Percentiles rank a stretch among this genome's conserved stretches.
phyloP scores from a whole-genome alignment of 352 stramenopile genomes.

The Blastocystis sp. region DNA sequence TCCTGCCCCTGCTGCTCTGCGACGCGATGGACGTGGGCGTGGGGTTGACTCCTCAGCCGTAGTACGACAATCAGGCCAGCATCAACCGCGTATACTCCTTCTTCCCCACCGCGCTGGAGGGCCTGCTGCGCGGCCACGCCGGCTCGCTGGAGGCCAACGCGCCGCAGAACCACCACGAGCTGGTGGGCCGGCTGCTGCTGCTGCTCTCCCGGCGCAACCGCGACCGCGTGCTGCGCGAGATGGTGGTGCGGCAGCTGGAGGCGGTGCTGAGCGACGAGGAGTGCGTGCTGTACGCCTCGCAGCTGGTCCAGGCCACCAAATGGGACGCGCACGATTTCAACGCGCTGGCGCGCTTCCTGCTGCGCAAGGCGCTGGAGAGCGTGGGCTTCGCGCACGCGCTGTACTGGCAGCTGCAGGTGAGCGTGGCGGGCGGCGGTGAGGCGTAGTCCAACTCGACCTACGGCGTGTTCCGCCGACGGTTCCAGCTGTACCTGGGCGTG shows the following conservation, averaged over 20 bases:
- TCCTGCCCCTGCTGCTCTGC: conserved; percentile 13
- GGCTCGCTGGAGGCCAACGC: neutral
- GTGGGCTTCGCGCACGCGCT: conserved; percentile 74
- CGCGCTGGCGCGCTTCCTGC: conserved; percentile 75
- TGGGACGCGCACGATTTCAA: conserved; percentile 75
- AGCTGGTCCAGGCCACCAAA: conserved; percentile 75
- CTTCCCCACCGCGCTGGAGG: neutral
- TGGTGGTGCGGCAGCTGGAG: neutral
- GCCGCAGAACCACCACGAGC: neutral
- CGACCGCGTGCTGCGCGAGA: conserved; percentile 39
- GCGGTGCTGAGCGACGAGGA: conserved; percentile 22
- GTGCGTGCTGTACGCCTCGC: conserved; percentile 64
- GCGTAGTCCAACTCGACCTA: conserved; percentile 63
- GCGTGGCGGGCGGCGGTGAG: conserved; percentile 50
- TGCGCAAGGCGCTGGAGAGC: conserved; percentile 73
- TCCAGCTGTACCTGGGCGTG: conserved; percentile 69
- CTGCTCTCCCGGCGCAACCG: conserved; percentile 9
- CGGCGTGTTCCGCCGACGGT: conserved; percentile 65
- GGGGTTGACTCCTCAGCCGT: neutral
- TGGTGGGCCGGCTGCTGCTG: conserved; percentile 27
- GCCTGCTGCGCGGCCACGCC: neutral
- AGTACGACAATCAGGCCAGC: conserved; percentile 7
- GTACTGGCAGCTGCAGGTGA: conserved; percentile 76
- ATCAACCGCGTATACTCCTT: conserved; percentile 24
- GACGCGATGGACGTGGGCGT: conserved; percentile 29